Evolutionary conservation across 441 rosid species (phyloP), one percentile per base, ranked within the genome.

Genomic region (Arabidopsis hybrid): DNA sequence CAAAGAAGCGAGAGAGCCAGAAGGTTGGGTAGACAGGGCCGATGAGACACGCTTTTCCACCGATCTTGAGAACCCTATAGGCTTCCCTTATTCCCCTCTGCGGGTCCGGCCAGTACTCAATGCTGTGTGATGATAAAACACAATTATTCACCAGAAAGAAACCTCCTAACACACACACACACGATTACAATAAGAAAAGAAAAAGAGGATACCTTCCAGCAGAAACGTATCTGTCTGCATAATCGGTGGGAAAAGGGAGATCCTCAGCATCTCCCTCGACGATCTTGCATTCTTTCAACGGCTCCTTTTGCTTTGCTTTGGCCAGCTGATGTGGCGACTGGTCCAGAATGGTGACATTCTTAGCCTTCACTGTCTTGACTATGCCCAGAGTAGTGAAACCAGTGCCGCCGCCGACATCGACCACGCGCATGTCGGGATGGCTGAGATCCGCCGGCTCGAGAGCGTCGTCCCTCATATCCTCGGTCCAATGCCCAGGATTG

Each of bases 81-180:
- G 98, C 99, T 86, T 91, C 99, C 80, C 76, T 91, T 64, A 95
- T 91, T 38, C 99, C 98, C 14, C 97, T 87, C 79, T 89, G 97
- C 2, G 97, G 99, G 68, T 95, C 98, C 42, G 99, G 98, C 99
- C 99, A 92, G 82, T 95, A 92, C 90, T 92, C 98, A 21, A 95
- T 95, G 77, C 97, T 95, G 85, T 67, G 14, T 94, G 84, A 26
- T 69, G 14, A 12, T 32, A 26, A 26, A 26, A 26, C 29, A 26
- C 29, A 26, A 26, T 26, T 26, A 26, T 26, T 26, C 29, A 26
- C 29, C 29, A 26, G 29, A 26, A 26, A 26, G 29, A 2, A 26
- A 26, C 26, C 26, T 21, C 26, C 26, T 21, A 21, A 21, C 26
- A 21, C 26, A 21, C 26, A 21, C 26, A 21, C 29, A 26, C 29